Conservation (phyloP, 2,329 filamentous ascomycete species). For the Talaromyces pinophilus region DNA sequence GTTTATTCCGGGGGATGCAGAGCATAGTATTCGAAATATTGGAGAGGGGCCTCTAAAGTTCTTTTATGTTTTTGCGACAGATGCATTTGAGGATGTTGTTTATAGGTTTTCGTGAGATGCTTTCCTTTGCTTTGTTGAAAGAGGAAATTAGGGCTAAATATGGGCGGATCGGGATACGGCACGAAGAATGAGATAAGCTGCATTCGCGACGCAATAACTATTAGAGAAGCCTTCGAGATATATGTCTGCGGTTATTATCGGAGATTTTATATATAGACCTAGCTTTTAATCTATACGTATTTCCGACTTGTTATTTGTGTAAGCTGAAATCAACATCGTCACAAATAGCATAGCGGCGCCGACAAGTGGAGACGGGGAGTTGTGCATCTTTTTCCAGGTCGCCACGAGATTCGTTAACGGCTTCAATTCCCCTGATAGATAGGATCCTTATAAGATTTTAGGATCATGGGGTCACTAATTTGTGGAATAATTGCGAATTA, state of each 20-base stretch:
- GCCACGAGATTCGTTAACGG: background rate
- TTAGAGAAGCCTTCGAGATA: background rate
- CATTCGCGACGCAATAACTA: background rate
- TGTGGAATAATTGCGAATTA: background rate
- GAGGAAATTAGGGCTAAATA: background rate
- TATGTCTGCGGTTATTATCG: background rate
- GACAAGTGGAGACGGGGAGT: background rate
- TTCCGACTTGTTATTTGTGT: background rate
- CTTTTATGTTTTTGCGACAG: slow-evolving; percentile 2
- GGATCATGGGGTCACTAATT: too few relatives aligned
- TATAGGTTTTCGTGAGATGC: background rate
- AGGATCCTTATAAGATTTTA: background rate
- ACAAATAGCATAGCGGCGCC: background rate
- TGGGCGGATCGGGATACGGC: background rate
- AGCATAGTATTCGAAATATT: background rate
- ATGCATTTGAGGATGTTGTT: slow-evolving; percentile 1
- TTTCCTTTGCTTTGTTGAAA: background rate
- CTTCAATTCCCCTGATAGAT: background rate
- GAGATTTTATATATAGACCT: too few relatives aligned
- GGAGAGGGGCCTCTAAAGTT: background rate
- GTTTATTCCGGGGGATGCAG: background rate
- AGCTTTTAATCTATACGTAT: background rate
- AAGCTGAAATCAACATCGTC: background rate
- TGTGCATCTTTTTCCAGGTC: background rate
- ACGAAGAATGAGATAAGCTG: background rate